phyloP scores from a whole-genome alignment of 208 protist species.

The Crithidia sp. region DNA sequence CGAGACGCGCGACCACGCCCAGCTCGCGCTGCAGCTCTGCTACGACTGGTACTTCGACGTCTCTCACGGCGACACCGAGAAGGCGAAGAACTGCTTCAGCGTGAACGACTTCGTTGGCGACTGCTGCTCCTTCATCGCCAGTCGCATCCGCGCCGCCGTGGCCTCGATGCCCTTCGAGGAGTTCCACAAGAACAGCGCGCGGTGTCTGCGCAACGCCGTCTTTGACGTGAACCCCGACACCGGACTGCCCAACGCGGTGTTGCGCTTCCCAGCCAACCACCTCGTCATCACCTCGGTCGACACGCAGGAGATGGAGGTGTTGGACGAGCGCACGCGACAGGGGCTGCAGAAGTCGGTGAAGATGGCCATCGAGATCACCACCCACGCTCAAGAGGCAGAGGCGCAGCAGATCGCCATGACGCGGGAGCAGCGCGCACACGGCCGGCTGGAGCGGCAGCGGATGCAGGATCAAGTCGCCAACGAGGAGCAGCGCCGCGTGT shows the following conservation, averaged over 20 bases:
- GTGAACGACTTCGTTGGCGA: conserved; percentile 90
- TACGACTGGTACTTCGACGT: conserved; percentile 94
- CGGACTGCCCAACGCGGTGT: conserved; percentile 45
- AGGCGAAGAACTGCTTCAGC: conserved; percentile 73
- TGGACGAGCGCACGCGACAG: conserved; percentile 94
- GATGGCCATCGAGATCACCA: conserved; percentile 97
- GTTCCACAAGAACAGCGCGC: conserved; percentile 86
- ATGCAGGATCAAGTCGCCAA: conserved; percentile 93
- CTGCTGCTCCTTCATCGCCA: conserved; percentile 85
- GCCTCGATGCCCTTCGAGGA: conserved; percentile 85
- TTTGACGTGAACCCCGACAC: conserved; percentile 82
- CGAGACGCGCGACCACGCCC: conserved; percentile 89
- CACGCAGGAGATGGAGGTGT: conserved; percentile 94
- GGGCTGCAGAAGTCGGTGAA: conserved; percentile 96
- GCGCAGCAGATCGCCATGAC: conserved; percentile 92
- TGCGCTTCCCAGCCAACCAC: conserved; percentile 91
- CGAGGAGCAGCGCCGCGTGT: conserved; percentile 85
- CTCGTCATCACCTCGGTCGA: conserved; percentile 96
- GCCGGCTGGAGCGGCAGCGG: conserved; percentile 90
- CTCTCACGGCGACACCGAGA: conserved; percentile 45
- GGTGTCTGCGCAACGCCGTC: conserved; percentile 68
- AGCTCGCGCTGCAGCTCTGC: conserved; percentile 82
- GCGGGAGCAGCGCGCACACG: conserved; percentile 91
- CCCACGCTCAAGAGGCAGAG: conserved; percentile 93
- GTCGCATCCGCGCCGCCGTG: conserved; percentile 80